Evolutionary conservation across 2,329 filamentous ascomycete genomes (phyloP).

Genomic region (Aaosphaeria pasadenensis): DNA sequence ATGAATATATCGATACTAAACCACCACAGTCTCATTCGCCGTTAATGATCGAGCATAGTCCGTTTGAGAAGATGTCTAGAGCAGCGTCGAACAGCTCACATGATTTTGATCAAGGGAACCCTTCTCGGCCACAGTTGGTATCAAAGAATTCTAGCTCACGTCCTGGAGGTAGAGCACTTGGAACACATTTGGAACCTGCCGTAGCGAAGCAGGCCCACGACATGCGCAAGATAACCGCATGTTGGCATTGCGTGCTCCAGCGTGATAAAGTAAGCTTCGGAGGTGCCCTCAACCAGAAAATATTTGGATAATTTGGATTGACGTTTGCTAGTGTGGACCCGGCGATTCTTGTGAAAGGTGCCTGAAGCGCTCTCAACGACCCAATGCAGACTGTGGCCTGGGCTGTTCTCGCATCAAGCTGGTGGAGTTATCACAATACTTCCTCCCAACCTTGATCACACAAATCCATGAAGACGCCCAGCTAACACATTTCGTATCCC

Average conservation of each 20-base stretch:
- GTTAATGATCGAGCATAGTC: constrained; percentile 1
- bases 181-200: constrained; percentile 34
- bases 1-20: constrained; percentile 6
- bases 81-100: background rate
- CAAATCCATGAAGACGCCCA: constrained; percentile 43
- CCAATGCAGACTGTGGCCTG: constrained; percentile 41
- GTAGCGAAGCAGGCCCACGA: constrained; percentile 41
- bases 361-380: constrained; percentile 35
- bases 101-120: too few species aligned
- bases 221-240: constrained; percentile 47
- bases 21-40: constrained; percentile 6
- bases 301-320: constrained; percentile 4
- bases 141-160: constrained; percentile 9
- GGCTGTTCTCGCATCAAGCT: constrained; percentile 47
- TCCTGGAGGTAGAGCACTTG: constrained; percentile 37
- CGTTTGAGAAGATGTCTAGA: background rate
- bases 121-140: too few species aligned
- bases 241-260: constrained; percentile 49
- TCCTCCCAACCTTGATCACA: constrained; percentile 42
- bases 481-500: constrained; percentile 38
- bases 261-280: constrained; percentile 40
- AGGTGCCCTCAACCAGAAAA: background rate
- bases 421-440: constrained; percentile 41
- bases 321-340: constrained; percentile 31
- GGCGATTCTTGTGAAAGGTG: constrained; percentile 40